Percentiles rank a stretch among this genome's conserved stretches.
phyloP scores from a whole-genome alignment of 2,329 filamentous ascomycete species.

The Pezicula radicicola region DNA sequence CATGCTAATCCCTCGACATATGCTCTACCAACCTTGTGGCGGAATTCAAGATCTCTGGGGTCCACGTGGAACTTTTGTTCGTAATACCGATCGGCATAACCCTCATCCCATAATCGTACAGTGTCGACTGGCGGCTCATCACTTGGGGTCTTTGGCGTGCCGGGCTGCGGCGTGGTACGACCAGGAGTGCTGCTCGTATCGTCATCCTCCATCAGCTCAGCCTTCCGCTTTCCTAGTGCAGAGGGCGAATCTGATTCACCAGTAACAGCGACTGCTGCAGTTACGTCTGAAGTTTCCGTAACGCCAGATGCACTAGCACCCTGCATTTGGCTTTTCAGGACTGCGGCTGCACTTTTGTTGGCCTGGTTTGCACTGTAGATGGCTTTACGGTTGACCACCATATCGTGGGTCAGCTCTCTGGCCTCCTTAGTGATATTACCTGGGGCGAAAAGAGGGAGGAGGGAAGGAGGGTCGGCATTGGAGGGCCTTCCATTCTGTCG shows the following conservation, averaged over 20 bases:
- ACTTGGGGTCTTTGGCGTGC: conserved; percentile 41
- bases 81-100: conserved; percentile 94
- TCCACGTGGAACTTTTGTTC: conserved; percentile 92
- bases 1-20: conserved; percentile 94
- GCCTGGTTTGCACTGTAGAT: conserved; percentile 70
- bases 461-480: conserved; percentile 31
- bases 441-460: conserved; percentile 56
- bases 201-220: conserved; percentile 62
- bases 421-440: conserved; percentile 53
- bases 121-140: conserved; percentile 73
- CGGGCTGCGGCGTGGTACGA: conserved; percentile 51
- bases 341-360: conserved; percentile 93
- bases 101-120: conserved; percentile 90
- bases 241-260: conserved; percentile 39
- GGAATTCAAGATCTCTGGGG: conserved; percentile 78
- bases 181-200: conserved; percentile 52
- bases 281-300: neutral
- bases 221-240: conserved; percentile 73
- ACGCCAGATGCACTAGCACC: conserved; percentile 16
- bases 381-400: conserved; percentile 73
- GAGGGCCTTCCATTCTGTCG: conserved; percentile 17
- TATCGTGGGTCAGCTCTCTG: conserved; percentile 74
- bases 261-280: neutral
- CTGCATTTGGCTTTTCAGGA: conserved; percentile 73
- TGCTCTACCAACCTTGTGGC: conserved; percentile 81